Base-by-base conservation (phyloP, 495 filamentous ascomycete genomes). In the Aspergillus funiculosus region DNA sequence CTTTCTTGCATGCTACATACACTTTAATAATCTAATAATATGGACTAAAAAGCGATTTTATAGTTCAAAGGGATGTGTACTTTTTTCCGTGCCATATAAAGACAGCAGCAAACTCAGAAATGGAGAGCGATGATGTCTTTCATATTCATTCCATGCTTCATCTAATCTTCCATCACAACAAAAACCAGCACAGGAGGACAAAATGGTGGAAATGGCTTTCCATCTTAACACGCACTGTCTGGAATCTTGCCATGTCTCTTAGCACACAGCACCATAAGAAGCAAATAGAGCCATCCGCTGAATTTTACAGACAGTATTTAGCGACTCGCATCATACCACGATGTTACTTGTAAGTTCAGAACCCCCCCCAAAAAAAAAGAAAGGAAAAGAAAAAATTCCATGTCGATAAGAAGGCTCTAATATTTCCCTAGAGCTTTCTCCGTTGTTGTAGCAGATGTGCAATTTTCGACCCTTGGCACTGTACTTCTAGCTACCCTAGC, bases 401-500 rank as follows among this genome's bases (percentile, higher is more conserved):
- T 17, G 27, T 28, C 11, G 13, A 13, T 30, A 4, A 9, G 3
- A 48, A 19, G 11, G 5, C 6, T 40, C 24, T 26, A 30, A 48
- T 32, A 3, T 7, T 38, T 20, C 13, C 9, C 31, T 45, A 81
- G 76, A 11, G 79, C 83, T 0, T 91, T 94, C 57, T 79, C 78
- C 6, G 81, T 80, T 19, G 66, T 91, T 10, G 64, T 85, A 4
- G 79, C 79, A 6, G 85, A 89, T 62, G 76, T 69, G 27, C 84
- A 86, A 48, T 89, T 85, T 58, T 77, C 85, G n/a, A 67, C 83
- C 1, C 72, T 92, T n/a, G 87, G 87, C n/a, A 66, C 88, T 11
- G 75, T 86, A 32, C 71, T 94, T 5, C 37, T 89, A n/a, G 80
- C 76, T 13, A 64, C 73, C 10, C 62, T 90, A 34, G 82, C 82